phyloP scores from a whole-genome alignment of 495 filamentous ascomycete species.

The Aspergillus funiculosus region DNA sequence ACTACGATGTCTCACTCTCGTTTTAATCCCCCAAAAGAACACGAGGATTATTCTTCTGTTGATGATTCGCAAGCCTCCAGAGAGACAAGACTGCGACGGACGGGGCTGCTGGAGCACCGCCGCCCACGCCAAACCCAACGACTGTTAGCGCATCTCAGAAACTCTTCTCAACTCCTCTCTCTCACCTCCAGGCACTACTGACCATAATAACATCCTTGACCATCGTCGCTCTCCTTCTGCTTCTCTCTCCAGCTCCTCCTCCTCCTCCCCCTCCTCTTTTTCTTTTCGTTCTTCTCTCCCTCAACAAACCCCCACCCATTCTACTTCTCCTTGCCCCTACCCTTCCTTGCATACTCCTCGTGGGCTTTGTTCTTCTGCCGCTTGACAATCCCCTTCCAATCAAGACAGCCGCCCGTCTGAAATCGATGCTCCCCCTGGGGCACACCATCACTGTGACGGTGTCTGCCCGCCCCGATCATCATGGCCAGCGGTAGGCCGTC shows the following conservation, averaged over 20 bases:
- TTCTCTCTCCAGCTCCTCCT: background rate
- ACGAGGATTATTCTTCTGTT: background rate
- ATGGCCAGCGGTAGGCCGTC: slow-evolving; percentile 61
- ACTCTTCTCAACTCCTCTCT: slow-evolving; percentile 1
- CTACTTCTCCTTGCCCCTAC: background rate
- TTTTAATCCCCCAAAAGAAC: too few species aligned
- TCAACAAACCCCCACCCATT: too few species aligned
- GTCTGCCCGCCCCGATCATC: slow-evolving; percentile 38
- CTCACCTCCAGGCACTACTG: slow-evolving; percentile 8
- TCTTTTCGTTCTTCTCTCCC: background rate
- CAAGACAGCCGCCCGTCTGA: slow-evolving; percentile 1
- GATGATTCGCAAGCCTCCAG: slow-evolving; percentile 1
- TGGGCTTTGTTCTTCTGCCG: background rate
- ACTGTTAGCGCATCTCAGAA: slow-evolving; percentile 10
- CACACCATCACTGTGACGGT: slow-evolving; percentile 32
- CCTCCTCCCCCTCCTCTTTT: background rate
- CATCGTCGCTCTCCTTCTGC: background rate
- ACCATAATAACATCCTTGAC: background rate
- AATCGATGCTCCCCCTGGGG: slow-evolving; percentile 48
- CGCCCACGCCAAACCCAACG: slow-evolving; percentile 11
- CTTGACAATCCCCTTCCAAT: slow-evolving; percentile 3
- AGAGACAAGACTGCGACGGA: background rate
- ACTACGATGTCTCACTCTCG: too few species aligned
- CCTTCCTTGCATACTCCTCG: slow-evolving; percentile 7
- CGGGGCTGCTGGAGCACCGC: slow-evolving; percentile 11